Evolutionary conservation across 441 rosid genomes (phyloP).

Genomic region (Erysimum cheiri): DNA sequence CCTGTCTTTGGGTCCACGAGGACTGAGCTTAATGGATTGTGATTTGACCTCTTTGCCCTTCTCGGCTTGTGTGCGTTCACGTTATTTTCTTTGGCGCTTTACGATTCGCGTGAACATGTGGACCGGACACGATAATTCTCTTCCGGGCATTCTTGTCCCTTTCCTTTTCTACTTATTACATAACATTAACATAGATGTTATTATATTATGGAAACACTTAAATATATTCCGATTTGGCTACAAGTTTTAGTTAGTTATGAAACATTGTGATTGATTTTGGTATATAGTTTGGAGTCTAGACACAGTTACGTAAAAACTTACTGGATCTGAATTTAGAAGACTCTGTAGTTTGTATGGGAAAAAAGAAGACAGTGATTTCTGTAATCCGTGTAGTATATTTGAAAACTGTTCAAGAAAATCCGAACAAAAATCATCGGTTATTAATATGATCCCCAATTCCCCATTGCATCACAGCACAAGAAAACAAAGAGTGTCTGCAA

Average conservation of each 20-base stretch:
- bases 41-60: conserved; percentile 32
- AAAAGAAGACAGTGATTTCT: neutral
- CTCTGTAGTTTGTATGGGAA: neutral
- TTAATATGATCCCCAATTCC: neutral
- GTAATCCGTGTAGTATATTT: neutral
- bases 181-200: neutral
- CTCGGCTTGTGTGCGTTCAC: neutral
- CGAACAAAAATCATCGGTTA: neutral
- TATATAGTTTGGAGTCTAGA: neutral
- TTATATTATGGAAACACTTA: neutral
- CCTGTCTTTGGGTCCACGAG: conserved; percentile 32
- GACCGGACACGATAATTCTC: conserved; percentile 28
- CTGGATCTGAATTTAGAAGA: neutral
- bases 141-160: conserved; percentile 13
- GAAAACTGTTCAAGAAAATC: neutral
- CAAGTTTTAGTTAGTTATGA: neutral
- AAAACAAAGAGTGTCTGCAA: neutral
- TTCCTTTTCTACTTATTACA: neutral
- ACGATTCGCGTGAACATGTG: conserved; percentile 34
- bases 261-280: neutral
- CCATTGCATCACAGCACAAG: neutral
- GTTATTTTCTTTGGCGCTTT: conserved; percentile 30
- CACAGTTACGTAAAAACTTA: neutral
- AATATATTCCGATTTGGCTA: conserved; percentile 8
- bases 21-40: conserved; percentile 11